Evolutionary conservation across 2,329 filamentous ascomycete genomes (phyloP).

Genomic region (Acephala macrosclerotiorum): DNA sequence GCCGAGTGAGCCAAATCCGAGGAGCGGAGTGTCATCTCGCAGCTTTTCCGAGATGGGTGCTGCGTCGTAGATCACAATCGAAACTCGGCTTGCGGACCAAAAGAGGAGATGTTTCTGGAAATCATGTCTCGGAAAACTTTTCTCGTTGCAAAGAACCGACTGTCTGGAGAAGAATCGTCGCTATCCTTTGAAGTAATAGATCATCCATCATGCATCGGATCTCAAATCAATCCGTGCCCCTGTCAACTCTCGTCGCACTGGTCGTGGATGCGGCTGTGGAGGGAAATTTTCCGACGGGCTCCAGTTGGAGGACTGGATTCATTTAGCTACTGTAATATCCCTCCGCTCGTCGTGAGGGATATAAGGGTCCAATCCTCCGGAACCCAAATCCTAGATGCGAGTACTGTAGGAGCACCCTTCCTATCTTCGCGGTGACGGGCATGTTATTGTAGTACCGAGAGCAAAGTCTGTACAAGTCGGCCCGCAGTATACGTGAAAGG

Average conservation of each 20-base stretch:
- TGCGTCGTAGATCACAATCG: neutral
- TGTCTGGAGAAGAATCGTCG: neutral
- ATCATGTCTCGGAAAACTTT: neutral
- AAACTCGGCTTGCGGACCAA: neutral
- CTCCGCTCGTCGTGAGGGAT: neutral
- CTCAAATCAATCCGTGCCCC: conserved; percentile 24
- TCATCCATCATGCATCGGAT: conserved; percentile 24
- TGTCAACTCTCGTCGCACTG: neutral
- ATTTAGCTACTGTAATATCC: neutral
- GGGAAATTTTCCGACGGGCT: neutral
- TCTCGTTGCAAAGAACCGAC: neutral
- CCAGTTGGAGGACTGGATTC: neutral
- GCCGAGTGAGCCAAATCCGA: neutral
- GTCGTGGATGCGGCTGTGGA: neutral
- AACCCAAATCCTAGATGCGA: neutral
- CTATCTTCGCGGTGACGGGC: neutral
- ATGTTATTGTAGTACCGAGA: neutral
- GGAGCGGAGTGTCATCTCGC: neutral
- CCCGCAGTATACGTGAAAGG: neutral
- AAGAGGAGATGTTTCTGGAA: neutral
- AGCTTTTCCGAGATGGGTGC: neutral
- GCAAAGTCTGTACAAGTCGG: neutral
- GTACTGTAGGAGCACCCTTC: neutral
- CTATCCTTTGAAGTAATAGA: conserved; percentile 12
- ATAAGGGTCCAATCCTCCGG: neutral